A percentile compares a stretch with the other conserved stretches of the same genome.
These are phyloP conservation scores for Rhizopogon vesiculosus DNA, from an alignment of 768 basidiomycete species.

Conservation along the genomic window DNA sequence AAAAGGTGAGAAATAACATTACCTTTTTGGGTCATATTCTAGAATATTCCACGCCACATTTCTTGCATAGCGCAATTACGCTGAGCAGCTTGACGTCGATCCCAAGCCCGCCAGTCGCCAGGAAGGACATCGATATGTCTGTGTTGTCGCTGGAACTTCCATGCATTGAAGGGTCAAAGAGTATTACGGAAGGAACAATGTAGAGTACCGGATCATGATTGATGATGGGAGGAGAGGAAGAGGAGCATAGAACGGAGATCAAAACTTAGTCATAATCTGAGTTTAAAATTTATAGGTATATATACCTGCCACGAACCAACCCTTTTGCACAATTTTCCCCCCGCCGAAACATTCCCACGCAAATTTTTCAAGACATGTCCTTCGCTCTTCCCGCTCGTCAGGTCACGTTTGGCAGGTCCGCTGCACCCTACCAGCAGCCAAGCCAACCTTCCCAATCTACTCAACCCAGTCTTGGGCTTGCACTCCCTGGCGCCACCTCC, in stretches of 20 bases:
- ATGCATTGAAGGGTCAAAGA: background rate
- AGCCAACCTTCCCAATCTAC: conserved; percentile 33
- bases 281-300: conserved; percentile 24
- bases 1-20: conserved; percentile 9
- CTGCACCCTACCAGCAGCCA: conserved; percentile 39
- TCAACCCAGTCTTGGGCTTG: conserved; percentile 48
- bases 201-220: conserved; percentile 10
- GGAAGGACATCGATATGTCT: background rate
- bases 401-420: conserved; percentile 70
- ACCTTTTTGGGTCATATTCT: conserved; percentile 16
- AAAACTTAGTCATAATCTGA: conserved; percentile 23
- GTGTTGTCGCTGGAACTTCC: background rate
- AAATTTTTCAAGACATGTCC: conserved; percentile 32
- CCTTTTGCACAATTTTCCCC: conserved; percentile 16
- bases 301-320: conserved; percentile 14
- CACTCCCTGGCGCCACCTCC: conserved; percentile 45
- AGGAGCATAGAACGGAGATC: conserved; percentile 6
- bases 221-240: conserved; percentile 24
- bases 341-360: conserved; percentile 21
- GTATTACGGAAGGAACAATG: background rate
- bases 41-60: conserved; percentile 19
- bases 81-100: background rate
- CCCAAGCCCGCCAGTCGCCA: background rate
- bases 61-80: background rate
- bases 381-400: conserved; percentile 76